Conservation (phyloP, 805 yeast species). For the Candida peoriensis region DNA sequence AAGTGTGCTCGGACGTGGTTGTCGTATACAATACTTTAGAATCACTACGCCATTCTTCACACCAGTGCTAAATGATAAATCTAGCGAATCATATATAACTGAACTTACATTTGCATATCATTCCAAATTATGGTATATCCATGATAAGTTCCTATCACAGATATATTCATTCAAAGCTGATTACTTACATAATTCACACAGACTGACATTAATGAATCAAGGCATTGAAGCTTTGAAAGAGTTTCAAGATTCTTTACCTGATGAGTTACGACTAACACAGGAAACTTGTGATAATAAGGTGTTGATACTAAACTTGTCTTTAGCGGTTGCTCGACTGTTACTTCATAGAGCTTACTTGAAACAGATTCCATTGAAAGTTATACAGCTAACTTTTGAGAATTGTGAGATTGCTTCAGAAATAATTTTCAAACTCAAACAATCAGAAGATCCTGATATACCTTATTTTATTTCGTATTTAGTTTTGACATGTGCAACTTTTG, state of each 20-base stretch:
- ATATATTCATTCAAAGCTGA: conserved; percentile 31
- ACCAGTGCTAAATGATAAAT: conserved; percentile 7
- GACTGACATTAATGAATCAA: conserved; percentile 25
- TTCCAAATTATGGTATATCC: conserved; percentile 28
- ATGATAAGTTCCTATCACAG: conserved; percentile 28
- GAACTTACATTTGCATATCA: conserved; percentile 26
- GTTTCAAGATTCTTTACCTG: conserved; percentile 23
- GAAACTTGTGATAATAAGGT: conserved; percentile 18
- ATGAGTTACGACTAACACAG: conserved; percentile 10
- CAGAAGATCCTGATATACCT: conserved; percentile 15
- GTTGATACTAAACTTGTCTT: conserved; percentile 26
- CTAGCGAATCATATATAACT: conserved; percentile 9
- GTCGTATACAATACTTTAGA: conserved; percentile 29
- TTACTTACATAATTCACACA: conserved; percentile 28
- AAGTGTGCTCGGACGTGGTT: conserved; percentile 30
- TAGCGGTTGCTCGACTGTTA: conserved; percentile 22
- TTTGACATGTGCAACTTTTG: conserved; percentile 29
- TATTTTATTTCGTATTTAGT: conserved; percentile 29
- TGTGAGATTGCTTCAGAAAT: conserved; percentile 22
- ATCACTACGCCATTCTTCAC: conserved; percentile 26
- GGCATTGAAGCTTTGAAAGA: conserved; percentile 23
- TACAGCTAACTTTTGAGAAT: conserved; percentile 21
- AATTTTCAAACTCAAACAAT: conserved; percentile 12
- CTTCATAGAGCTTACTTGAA: conserved; percentile 28
- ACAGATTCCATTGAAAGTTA: conserved; percentile 25